Evolutionary conservation across 768 basidiomycete species (phyloP).

Genomic region (Lentinus tigrinus): DNA sequence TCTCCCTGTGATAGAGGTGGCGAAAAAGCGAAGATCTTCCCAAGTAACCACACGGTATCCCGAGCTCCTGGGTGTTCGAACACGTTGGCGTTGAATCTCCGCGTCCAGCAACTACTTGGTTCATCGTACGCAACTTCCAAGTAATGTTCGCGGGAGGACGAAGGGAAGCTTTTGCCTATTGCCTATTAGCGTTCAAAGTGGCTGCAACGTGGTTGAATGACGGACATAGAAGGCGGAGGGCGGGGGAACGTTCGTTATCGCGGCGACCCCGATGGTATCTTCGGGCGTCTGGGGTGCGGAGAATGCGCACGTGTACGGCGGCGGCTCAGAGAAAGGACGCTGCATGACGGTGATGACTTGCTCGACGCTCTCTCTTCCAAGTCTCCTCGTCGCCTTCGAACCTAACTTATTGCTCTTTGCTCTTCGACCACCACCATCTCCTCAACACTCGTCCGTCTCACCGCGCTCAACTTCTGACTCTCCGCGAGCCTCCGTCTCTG

Average conservation of each 20-base stretch:
- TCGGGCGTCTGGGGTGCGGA: conserved; percentile 1
- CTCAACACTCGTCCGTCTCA: background rate
- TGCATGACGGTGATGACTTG: background rate
- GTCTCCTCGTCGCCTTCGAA: background rate
- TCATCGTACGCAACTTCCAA: no score
- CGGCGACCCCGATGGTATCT: background rate
- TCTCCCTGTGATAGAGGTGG: no score
- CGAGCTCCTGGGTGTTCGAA: no score
- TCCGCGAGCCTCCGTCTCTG: conserved; percentile 2
- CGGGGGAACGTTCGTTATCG: conserved; percentile 16
- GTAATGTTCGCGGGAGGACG: no score
- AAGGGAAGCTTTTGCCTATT: no score
- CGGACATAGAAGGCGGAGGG: background rate
- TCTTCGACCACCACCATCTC: conserved; percentile 4
- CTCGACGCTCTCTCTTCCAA: conserved; percentile 5
- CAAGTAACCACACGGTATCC: no score
- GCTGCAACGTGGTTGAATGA: no score
- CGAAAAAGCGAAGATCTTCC: no score
- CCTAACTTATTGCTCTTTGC: conserved; percentile 18
- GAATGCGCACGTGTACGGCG: conserved; percentile 16
- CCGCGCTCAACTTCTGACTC: background rate
- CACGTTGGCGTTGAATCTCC: no score
- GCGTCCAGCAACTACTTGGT: no score
- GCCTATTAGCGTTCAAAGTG: no score
- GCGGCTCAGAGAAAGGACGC: conserved; percentile 2